Percentiles rank a stretch among this genome's conserved stretches.
Evolutionary conservation across 495 filamentous ascomycete species (phyloP).

Genomic region (Beverwykella pulmonaria): DNA sequence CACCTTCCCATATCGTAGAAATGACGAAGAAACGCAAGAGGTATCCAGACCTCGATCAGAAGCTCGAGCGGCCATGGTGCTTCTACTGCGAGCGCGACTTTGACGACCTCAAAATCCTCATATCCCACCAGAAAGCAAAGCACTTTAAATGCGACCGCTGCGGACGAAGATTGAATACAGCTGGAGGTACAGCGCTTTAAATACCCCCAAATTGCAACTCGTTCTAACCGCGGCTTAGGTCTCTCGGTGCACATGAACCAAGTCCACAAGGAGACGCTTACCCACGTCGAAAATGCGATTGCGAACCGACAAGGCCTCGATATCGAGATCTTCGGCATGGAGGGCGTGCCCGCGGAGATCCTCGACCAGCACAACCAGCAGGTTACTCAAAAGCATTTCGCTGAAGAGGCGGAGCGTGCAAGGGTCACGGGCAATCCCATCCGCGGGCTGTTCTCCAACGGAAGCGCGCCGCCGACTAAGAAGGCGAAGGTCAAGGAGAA

Average conservation of each 20-base stretch:
- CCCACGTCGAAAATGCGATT: slow-evolving; percentile 86
- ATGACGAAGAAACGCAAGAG: slow-evolving; percentile 89
- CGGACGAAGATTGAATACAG: slow-evolving; percentile 84
- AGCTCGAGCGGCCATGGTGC: slow-evolving; percentile 89
- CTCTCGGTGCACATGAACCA: slow-evolving; percentile 96
- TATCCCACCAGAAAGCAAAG: slow-evolving; percentile 96
- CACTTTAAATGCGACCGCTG: slow-evolving; percentile 97
- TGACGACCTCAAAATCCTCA: slow-evolving; percentile 92
- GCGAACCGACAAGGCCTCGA: slow-evolving; percentile 79
- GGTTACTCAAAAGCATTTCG: slow-evolving; percentile 79
- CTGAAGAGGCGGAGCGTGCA: slow-evolving; percentile 79
- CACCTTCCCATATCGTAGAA: neutral
- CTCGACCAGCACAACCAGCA: slow-evolving; percentile 79
- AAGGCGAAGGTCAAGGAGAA: slow-evolving; percentile 65
- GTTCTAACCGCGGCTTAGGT: slow-evolving; percentile 55
- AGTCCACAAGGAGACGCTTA: slow-evolving; percentile 91
- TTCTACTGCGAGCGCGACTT: slow-evolving; percentile 99
- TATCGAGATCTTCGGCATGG: slow-evolving; percentile 97
- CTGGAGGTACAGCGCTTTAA: slow-evolving; percentile 69
- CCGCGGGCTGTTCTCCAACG: slow-evolving; percentile 60
- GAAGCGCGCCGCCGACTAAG: slow-evolving; percentile 55
- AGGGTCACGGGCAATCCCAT: slow-evolving; percentile 80
- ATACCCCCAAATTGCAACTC: neutral
- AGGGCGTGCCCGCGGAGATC: slow-evolving; percentile 89
- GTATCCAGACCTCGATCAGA: slow-evolving; percentile 82